These are phyloP conservation scores for Pseudonectria buxi DNA, from an alignment of 2,329 filamentous ascomycete species.

Conservation along the genomic window DNA sequence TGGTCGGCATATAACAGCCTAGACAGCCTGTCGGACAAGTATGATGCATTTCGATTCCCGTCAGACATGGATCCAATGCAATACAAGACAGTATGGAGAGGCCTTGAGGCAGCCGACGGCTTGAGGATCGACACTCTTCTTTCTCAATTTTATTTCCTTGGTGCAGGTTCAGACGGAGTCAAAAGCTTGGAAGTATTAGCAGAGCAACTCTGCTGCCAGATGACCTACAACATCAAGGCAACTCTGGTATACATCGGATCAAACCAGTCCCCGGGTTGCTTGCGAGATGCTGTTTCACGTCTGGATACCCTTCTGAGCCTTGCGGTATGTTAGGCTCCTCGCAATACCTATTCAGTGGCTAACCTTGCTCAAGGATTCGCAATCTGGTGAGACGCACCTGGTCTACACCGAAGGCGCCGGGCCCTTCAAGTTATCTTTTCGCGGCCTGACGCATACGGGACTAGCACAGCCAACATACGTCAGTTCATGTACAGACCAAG, in stretches of 20 bases:
- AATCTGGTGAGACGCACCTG: constrained; percentile 13
- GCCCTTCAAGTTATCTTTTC: constrained; percentile 12
- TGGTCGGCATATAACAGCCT: constrained; percentile 13
- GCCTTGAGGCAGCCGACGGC: constrained; percentile 10
- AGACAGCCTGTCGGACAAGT: constrained; percentile 1
- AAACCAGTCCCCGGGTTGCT: background rate
- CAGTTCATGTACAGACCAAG: background rate
- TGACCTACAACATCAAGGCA: constrained; percentile 22
- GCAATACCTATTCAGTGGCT: constrained; percentile 1
- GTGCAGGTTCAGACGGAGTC: constrained; percentile 1
- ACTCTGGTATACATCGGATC: constrained; percentile 25
- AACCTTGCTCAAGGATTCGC: constrained; percentile 8
- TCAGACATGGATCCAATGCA: constrained; percentile 7
- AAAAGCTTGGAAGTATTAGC: constrained; percentile 9
- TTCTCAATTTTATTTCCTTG: constrained; percentile 10
- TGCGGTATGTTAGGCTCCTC: constrained; percentile 7
- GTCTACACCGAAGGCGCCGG: constrained; percentile 12
- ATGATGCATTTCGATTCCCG: constrained; percentile 18
- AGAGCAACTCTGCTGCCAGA: constrained; percentile 9
- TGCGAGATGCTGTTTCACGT: constrained; percentile 12
- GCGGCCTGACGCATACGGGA: constrained; percentile 22
- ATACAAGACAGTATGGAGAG: constrained; percentile 21
- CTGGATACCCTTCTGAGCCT: constrained; percentile 15
- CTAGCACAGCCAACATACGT: constrained; percentile 21
- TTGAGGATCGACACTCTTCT: constrained; percentile 10